phyloP scores from a whole-genome alignment of 352 stramenopile species.

The Phytophthora brassicae region DNA sequence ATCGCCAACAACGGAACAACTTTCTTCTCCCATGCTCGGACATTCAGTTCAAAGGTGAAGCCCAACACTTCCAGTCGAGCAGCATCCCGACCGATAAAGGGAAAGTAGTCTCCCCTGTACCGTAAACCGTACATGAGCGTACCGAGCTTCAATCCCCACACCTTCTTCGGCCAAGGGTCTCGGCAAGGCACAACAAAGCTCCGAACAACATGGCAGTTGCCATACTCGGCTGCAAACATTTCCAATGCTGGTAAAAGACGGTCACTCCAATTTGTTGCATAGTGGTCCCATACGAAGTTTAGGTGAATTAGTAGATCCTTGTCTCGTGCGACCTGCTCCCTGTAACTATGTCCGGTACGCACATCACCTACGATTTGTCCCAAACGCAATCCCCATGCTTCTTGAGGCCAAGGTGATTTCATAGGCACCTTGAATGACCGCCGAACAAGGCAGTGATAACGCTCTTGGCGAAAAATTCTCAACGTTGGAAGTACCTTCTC shows the following conservation, averaged over 20 bases:
- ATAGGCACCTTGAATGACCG: not conserved
- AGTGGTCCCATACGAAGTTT: not conserved
- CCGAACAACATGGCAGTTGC: no score
- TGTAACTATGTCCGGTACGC: not conserved
- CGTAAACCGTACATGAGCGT: slow-evolving; percentile 17
- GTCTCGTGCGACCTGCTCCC: not conserved
- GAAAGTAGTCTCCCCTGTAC: slow-evolving; percentile 30
- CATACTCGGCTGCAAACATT: not conserved
- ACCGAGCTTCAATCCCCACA: not conserved
- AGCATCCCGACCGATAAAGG: slow-evolving; percentile 26
- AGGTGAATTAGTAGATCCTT: not conserved
- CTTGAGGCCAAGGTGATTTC: not conserved
- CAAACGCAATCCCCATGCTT: not conserved
- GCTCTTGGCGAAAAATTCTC: not conserved
- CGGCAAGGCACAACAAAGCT: not conserved
- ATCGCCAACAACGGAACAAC: not conserved
- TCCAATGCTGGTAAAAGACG: not conserved
- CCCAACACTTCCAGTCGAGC: slow-evolving; percentile 20
- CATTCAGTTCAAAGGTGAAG: slow-evolving; percentile 24
- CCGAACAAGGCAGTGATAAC: not conserved
- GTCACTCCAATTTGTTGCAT: not conserved
- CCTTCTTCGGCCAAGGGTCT: not conserved
- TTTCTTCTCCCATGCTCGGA: not conserved
- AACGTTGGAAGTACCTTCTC: not conserved
- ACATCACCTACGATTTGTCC: not conserved